Evolutionary conservation across 352 stramenopile genomes (phyloP).

Genomic region (Globisporangium okanoganense): DNA sequence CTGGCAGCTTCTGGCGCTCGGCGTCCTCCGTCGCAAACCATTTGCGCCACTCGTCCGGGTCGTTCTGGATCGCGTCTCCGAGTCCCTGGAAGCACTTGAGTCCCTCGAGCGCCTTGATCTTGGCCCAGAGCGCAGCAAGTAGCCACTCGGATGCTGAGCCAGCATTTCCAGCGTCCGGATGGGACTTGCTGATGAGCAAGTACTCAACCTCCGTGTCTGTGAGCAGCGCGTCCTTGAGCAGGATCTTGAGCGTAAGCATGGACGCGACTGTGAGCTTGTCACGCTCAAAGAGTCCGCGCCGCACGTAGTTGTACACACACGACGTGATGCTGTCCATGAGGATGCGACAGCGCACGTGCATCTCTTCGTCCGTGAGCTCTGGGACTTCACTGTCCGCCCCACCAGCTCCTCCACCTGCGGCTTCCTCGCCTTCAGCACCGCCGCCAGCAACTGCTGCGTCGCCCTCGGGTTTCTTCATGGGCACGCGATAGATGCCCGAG

Average conservation of each 20-base stretch:
- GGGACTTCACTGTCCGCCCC: conserved; percentile 11
- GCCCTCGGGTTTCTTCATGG: conserved; percentile 37
- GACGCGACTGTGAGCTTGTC: conserved; percentile 95
- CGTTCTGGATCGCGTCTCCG: conserved; percentile 94
- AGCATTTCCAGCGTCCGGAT: conserved; percentile 90
- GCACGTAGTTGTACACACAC: conserved; percentile 96
- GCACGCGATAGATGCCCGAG: conserved; percentile 92
- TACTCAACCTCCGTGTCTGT: conserved; percentile 87
- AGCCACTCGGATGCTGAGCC: conserved; percentile 93
- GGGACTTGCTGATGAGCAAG: conserved; percentile 85
- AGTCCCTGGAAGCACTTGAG: conserved; percentile 92
- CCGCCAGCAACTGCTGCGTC: neutral
- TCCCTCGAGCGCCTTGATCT: conserved; percentile 91
- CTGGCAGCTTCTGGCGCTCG: conserved; percentile 92
- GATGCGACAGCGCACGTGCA: conserved; percentile 70
- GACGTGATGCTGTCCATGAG: conserved; percentile 93
- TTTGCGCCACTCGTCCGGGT: conserved; percentile 95
- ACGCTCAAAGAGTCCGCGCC: conserved; percentile 91
- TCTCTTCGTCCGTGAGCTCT: conserved; percentile 90
- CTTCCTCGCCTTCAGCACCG: conserved; percentile 16
- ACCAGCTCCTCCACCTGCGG: conserved; percentile 8
- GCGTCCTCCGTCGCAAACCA: conserved; percentile 96
- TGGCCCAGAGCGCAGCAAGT: conserved; percentile 84
- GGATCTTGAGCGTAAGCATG: conserved; percentile 93
- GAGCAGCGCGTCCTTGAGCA: conserved; percentile 88